A percentile compares a stretch with the other conserved stretches of the same genome.
Conservation (phyloP, 192 early-diverging fungal genomes). For the Backusella morwellensis region DNA sequence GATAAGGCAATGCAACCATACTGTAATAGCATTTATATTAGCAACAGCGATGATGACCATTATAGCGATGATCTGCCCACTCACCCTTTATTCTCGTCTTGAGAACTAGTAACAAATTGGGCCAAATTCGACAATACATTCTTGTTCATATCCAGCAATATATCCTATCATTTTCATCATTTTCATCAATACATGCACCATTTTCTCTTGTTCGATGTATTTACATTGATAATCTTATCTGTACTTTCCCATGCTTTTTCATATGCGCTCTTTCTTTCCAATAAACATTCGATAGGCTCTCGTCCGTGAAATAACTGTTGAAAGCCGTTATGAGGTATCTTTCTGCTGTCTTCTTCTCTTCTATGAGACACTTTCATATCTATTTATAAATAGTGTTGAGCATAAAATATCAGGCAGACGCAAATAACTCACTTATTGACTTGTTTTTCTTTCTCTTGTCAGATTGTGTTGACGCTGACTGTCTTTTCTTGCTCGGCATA, state of each 20-base stretch:
- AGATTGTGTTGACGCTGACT: conserved; percentile 3
- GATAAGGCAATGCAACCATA: conserved; percentile 50
- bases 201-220: not conserved
- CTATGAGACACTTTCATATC: not conserved
- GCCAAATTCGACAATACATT: conserved; percentile 53
- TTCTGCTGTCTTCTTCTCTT: conserved; percentile 14
- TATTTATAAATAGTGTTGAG: not conserved
- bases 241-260: conserved; percentile 53
- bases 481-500: conserved; percentile 20
- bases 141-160: conserved; percentile 59
- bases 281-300: conserved; percentile 52
- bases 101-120: conserved; percentile 58
- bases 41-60: not conserved
- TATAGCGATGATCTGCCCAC: not conserved
- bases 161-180: conserved; percentile 1
- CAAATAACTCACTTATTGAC: not conserved
- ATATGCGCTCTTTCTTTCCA: conserved; percentile 48
- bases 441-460: conserved; percentile 4
- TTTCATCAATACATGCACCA: not conserved
- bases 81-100: conserved; percentile 34
- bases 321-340: conserved; percentile 50
- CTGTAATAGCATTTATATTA: conserved; percentile 1
- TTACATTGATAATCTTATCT: conserved; percentile 45
- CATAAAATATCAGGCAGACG: not conserved
- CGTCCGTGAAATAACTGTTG: conserved; percentile 55